Conservation (phyloP, 306 rosid genomes). For the Oemleria cerasiformis region DNA sequence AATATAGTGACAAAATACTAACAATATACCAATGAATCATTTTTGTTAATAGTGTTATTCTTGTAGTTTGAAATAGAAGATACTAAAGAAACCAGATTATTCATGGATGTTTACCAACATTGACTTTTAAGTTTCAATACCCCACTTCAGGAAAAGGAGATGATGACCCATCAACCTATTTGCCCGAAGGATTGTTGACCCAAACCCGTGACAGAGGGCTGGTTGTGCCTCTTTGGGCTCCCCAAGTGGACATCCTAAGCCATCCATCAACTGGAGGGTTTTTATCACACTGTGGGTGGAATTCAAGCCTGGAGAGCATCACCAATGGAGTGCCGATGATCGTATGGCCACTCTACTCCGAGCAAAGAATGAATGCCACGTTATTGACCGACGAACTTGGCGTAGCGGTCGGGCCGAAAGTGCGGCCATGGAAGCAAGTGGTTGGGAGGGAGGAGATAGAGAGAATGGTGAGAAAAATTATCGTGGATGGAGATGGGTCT, state of each 20-base stretch:
- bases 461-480: constrained; percentile 41
- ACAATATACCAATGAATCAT: too few relatives aligned
- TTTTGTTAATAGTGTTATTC: too few relatives aligned
- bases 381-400: constrained; percentile 44
- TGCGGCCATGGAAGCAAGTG: constrained; percentile 7
- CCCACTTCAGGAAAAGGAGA: background rate
- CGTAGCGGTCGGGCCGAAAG: constrained; percentile 19
- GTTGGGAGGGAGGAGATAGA: constrained; percentile 36
- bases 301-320: constrained; percentile 46
- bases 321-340: constrained; percentile 44
- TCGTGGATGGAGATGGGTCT: constrained; percentile 37
- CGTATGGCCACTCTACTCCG: constrained; percentile 58
- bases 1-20: too few relatives aligned
- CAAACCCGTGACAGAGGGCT: constrained; percentile 30
- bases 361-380: constrained; percentile 56
- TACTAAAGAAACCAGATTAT: background rate
- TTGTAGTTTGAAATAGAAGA: too few relatives aligned
- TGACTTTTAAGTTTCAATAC: background rate
- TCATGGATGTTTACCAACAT: too few relatives aligned
- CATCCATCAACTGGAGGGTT: constrained; percentile 48
- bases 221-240: constrained; percentile 38
- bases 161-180: background rate
- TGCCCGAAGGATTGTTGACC: constrained; percentile 49
- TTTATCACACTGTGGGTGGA: constrained; percentile 54
- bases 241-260: constrained; percentile 35